phyloP scores from a whole-genome alignment of 1,139 yeast genomes.

The Meyerozyma sp. region DNA sequence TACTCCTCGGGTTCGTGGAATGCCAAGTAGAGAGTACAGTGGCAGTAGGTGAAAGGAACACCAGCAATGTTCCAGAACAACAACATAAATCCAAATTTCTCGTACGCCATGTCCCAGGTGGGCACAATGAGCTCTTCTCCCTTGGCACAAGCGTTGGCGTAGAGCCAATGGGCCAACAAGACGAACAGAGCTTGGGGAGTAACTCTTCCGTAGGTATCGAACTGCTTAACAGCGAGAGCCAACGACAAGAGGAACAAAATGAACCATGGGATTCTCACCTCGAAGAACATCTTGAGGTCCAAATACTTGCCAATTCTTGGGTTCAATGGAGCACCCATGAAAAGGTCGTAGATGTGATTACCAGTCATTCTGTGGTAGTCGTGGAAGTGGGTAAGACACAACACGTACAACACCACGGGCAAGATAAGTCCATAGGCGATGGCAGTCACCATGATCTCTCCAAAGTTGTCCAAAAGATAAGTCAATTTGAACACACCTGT shows the following conservation, averaged over 20 bases:
- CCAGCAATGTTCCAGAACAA: slow-evolving; percentile 99
- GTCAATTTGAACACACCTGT: slow-evolving; percentile 70
- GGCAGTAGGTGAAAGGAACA: slow-evolving; percentile 96
- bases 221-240: slow-evolving; percentile 73
- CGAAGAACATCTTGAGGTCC: slow-evolving; percentile 94
- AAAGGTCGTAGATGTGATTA: slow-evolving; percentile 80
- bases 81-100: slow-evolving; percentile 96
- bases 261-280: slow-evolving; percentile 96
- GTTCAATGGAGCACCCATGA: slow-evolving; percentile 96
- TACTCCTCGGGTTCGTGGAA: slow-evolving; percentile 83
- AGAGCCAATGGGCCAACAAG: slow-evolving; percentile 83
- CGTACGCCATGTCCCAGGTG: slow-evolving; percentile 99
- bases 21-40: slow-evolving; percentile 76
- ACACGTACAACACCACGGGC: slow-evolving; percentile 57
- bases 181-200: slow-evolving; percentile 72
- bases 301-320: slow-evolving; percentile 85
- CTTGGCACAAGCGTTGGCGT: slow-evolving; percentile 95
- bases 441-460: slow-evolving; percentile 89
- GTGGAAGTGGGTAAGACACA: slow-evolving; percentile 60
- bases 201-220: slow-evolving; percentile 73
- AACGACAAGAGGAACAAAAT: slow-evolving; percentile 74
- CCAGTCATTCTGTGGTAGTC: slow-evolving; percentile 91
- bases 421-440: slow-evolving; percentile 70
- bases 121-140: slow-evolving; percentile 97
- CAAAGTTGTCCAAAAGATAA: slow-evolving; percentile 73